Evolutionary conservation across 2,329 filamentous ascomycete genomes (phyloP).

Genomic region (Fusarium guadeloupense): DNA sequence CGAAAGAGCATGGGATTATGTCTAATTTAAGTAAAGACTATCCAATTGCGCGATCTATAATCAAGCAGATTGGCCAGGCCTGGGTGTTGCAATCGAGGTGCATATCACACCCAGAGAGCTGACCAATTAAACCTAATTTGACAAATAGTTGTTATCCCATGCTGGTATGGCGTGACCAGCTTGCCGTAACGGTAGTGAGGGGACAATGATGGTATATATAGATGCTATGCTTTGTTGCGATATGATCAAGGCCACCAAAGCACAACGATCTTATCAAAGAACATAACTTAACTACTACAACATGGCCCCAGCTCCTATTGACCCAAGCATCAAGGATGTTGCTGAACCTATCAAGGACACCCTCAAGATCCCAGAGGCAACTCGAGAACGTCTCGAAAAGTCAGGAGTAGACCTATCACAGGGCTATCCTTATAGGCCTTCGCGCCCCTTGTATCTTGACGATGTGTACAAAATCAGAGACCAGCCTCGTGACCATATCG

Average conservation of each 20-base stretch:
- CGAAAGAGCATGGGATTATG: too few species aligned
- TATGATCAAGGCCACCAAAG: background rate
- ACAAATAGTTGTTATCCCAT: constrained; percentile 2
- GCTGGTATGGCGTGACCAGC: constrained; percentile 22
- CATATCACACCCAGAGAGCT: constrained; percentile 7
- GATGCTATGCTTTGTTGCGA: rapidly evolving
- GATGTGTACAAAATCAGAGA: constrained; percentile 74
- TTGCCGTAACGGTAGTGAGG: background rate
- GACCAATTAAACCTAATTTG: background rate
- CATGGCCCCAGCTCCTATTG: constrained; percentile 67
- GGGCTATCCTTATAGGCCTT: constrained; percentile 76
- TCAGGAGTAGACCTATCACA: constrained; percentile 74
- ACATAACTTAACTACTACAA: background rate
- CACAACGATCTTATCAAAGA: rapidly evolving
- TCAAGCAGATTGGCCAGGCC: background rate
- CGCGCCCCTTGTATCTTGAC: constrained; percentile 72
- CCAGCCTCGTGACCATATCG: constrained; percentile 62
- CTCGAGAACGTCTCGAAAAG: constrained; percentile 69
- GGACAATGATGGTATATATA: constrained; percentile 7
- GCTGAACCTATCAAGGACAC: constrained; percentile 70
- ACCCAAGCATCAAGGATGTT: constrained; percentile 70
- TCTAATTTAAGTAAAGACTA: background rate
- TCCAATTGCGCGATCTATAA: background rate
- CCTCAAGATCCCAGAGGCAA: constrained; percentile 66
- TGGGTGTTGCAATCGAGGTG: constrained; percentile 24